phyloP scores from a whole-genome alignment of 2,329 filamentous ascomycete genomes.

The Didymella exigua region DNA sequence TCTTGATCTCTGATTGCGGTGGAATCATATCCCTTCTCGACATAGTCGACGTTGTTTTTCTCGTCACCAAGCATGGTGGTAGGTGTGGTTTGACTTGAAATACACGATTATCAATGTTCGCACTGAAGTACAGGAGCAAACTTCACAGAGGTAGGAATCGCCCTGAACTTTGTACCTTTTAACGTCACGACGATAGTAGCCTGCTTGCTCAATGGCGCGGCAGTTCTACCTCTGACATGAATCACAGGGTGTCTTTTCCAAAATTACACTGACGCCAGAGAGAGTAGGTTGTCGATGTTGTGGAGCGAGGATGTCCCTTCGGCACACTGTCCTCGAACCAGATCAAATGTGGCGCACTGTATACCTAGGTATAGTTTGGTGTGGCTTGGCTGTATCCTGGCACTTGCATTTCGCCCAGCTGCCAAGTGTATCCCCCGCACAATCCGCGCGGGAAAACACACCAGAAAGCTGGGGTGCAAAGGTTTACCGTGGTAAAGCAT shows the following conservation, averaged over 20 bases:
- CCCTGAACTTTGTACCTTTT: neutral
- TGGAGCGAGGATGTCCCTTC: neutral
- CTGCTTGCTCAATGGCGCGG: neutral
- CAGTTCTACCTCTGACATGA: neutral
- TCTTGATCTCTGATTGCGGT: neutral
- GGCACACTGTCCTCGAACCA: neutral
- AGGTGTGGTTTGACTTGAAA: neutral
- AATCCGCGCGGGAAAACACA: neutral
- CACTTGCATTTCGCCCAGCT: neutral
- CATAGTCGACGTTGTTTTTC: conserved; percentile 20
- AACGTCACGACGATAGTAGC: neutral
- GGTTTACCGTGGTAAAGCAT: neutral
- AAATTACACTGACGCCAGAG: neutral
- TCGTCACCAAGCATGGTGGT: conserved; percentile 11
- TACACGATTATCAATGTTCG: neutral
- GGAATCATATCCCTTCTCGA: conserved; percentile 19
- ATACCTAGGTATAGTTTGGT: conserved; percentile 5
- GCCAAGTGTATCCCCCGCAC: conserved; percentile 14
- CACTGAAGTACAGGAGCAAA: neutral
- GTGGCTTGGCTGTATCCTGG: conserved; percentile 6
- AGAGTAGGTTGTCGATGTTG: neutral
- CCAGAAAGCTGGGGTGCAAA: neutral
- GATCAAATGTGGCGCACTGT: neutral
- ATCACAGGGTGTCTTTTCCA: neutral
- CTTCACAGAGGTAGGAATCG: neutral